phyloP scores from a whole-genome alignment of 305 asterid genomes.

The Rubia peregrina region DNA sequence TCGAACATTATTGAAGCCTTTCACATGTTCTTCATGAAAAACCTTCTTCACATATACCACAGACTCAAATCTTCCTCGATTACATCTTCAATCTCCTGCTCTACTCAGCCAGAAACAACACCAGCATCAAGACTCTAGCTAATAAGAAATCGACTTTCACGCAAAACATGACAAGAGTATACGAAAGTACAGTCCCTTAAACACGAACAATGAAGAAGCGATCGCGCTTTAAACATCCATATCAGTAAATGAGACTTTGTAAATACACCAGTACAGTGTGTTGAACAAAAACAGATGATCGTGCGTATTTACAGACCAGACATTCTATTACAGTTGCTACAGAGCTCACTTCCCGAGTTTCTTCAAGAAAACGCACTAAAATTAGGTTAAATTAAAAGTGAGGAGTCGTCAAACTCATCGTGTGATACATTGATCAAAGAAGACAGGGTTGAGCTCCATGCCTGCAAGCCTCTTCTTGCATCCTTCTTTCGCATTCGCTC shows the following conservation, averaged over 20 bases:
- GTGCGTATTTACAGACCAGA: constrained; percentile 15
- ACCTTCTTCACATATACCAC: too few species aligned
- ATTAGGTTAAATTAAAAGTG: neutral
- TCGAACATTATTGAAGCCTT: too few species aligned
- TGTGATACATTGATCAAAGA: constrained; percentile 38
- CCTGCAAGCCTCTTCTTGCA: constrained; percentile 38
- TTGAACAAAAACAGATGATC: neutral
- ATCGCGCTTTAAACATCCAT: neutral
- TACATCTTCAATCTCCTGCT: too few species aligned
- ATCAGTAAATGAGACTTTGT: neutral
- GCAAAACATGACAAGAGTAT: too few species aligned
- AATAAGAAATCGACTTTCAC: too few species aligned
- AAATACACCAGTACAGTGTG: neutral
- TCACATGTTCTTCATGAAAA: too few species aligned
- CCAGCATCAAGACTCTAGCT: too few species aligned
- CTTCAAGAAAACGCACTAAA: neutral
- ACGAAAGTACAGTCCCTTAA: too few species aligned
- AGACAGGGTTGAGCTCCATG: constrained; percentile 55
- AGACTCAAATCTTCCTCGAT: too few species aligned
- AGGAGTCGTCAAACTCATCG: constrained; percentile 21
- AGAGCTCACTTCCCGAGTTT: neutral
- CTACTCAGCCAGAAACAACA: too few species aligned
- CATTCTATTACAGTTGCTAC: neutral
- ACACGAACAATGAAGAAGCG: too few species aligned
- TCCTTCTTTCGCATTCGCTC: constrained; percentile 46